Percentiles rank a stretch among this genome's conserved stretches.
phyloP scores from a whole-genome alignment of 768 basidiomycete genomes.

The Russula sp. region DNA sequence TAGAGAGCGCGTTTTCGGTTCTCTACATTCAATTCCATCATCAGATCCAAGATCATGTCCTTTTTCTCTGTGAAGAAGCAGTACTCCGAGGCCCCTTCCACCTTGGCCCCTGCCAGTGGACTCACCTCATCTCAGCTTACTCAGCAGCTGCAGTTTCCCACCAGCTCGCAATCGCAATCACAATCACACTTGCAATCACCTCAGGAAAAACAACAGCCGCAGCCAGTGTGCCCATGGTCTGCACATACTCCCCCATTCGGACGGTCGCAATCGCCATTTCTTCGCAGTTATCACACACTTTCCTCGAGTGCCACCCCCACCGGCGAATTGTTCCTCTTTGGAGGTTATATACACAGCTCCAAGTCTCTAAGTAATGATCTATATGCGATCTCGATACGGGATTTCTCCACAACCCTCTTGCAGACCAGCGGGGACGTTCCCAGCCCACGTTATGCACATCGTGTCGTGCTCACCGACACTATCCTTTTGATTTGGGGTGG shows the following conservation, averaged over 20 bases:
- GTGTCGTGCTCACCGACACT: constrained; percentile 88
- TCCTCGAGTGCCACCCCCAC: constrained; percentile 68
- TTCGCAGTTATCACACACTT: constrained; percentile 90
- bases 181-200: too few relatives aligned
- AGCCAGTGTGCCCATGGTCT: too few relatives aligned
- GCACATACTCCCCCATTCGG: too few relatives aligned
- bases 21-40: too few relatives aligned
- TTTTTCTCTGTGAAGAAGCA: too few relatives aligned
- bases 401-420: constrained; percentile 74
- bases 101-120: too few relatives aligned
- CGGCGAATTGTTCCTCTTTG: constrained; percentile 94
- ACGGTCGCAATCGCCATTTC: constrained; percentile 77
- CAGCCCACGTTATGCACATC: constrained; percentile 85
- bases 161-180: too few relatives aligned
- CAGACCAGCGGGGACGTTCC: constrained; percentile 90
- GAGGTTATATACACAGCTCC: constrained; percentile 86
- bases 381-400: constrained; percentile 77
- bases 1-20: too few relatives aligned
- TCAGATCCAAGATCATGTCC: too few relatives aligned
- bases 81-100: constrained; percentile 38
- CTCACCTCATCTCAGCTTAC: too few relatives aligned
- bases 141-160: too few relatives aligned
- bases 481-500: constrained; percentile 93
- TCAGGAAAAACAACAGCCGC: too few relatives aligned
- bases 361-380: constrained; percentile 78